Conservation (phyloP, 371 early-diverging fungal species). For the Apophysomyces ossiformis region DNA sequence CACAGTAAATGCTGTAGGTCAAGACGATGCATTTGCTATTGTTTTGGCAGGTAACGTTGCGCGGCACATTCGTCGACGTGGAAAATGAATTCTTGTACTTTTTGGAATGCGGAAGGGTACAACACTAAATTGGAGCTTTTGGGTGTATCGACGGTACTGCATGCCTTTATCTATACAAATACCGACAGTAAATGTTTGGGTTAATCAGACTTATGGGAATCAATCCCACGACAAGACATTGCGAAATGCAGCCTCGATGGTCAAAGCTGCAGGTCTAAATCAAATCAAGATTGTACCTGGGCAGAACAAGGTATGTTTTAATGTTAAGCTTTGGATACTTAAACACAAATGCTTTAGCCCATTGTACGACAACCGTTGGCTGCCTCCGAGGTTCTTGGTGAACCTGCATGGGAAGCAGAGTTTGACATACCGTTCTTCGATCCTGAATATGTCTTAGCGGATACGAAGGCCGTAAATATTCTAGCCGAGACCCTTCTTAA, state of each 20-base stretch:
- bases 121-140: slow-evolving; percentile 14
- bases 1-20: neutral
- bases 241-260: slow-evolving; percentile 15
- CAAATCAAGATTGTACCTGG: slow-evolving; percentile 30
- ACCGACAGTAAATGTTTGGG: neutral
- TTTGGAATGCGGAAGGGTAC: slow-evolving; percentile 14
- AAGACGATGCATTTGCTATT: slow-evolving; percentile 5
- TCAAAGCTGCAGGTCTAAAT: slow-evolving; percentile 30
- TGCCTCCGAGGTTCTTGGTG: slow-evolving; percentile 35
- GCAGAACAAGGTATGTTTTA: slow-evolving; percentile 14
- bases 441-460: slow-evolving; percentile 7
- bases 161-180: neutral
- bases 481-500: slow-evolving; percentile 27
- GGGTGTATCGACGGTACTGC: slow-evolving; percentile 20
- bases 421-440: slow-evolving; percentile 27
- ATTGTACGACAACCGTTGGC: slow-evolving; percentile 18
- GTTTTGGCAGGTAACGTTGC: slow-evolving; percentile 11
- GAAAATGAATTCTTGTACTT: neutral
- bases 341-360: neutral
- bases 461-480: slow-evolving; percentile 28
- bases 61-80: neutral
- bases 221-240: slow-evolving; percentile 22
- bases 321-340: neutral
- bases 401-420: slow-evolving; percentile 35
- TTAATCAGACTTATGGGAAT: slow-evolving; percentile 17